phyloP scores from a whole-genome alignment of 768 basidiomycete genomes.

The Tulasnella calospora region DNA sequence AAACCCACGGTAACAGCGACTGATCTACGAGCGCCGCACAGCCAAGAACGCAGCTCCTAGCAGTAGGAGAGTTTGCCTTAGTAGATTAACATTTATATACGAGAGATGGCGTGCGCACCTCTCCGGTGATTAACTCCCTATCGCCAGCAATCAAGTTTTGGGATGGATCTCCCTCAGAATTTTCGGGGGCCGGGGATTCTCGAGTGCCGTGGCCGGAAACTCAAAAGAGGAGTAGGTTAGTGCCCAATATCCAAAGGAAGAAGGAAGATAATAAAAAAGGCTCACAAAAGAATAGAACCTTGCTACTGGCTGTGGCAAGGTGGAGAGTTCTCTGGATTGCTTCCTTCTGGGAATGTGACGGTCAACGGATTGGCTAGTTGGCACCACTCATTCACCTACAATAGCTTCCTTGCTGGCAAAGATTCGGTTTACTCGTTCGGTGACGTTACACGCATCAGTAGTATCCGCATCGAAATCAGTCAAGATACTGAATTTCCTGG shows the following conservation, averaged over 20 bases:
- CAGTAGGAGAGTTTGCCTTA: not conserved
- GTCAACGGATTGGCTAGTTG: not conserved
- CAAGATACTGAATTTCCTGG: not conserved
- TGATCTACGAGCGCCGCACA: not conserved
- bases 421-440: too few species aligned
- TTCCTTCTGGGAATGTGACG: not conserved
- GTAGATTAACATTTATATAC: not conserved
- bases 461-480: not conserved
- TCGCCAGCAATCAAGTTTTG: not conserved
- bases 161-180: not conserved
- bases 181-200: not conserved
- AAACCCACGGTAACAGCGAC: not conserved
- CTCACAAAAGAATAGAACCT: not conserved
- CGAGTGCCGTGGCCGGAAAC: not conserved
- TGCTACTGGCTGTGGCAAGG: not conserved
- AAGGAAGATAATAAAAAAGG: not conserved
- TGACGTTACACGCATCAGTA: not conserved
- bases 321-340: not conserved
- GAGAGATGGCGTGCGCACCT: not conserved
- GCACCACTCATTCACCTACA: not conserved
- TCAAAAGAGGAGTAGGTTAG: not conserved
- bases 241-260: not conserved
- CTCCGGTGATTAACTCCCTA: not conserved
- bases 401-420: not conserved
- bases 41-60: not conserved